Evolutionary conservation across 1,139 yeast species (phyloP).

Genomic region (Hanseniaspora sp.): DNA sequence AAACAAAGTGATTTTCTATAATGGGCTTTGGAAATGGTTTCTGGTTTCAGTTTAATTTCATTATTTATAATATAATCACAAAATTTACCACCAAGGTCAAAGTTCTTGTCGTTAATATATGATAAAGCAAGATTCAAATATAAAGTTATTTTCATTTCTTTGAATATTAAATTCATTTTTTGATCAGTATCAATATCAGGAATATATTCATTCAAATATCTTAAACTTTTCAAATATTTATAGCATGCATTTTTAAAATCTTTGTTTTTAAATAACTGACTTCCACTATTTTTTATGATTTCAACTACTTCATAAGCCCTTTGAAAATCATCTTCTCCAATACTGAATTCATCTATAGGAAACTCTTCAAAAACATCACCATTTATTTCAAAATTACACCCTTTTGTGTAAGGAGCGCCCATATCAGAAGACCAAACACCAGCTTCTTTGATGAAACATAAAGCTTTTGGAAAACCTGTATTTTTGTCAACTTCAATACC

Average conservation of each 20-base stretch:
- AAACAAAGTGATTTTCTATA: conserved; percentile 51
- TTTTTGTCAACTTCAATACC: conserved; percentile 38
- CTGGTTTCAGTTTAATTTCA: conserved; percentile 35
- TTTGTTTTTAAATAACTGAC: conserved; percentile 45
- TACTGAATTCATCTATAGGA: conserved; percentile 56
- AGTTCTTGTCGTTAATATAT: conserved; percentile 39
- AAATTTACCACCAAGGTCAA: conserved; percentile 39
- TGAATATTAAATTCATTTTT: conserved; percentile 40
- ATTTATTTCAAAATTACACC: conserved; percentile 49
- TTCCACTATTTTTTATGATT: conserved; percentile 57
- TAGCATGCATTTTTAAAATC: conserved; percentile 41
- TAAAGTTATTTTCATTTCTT: conserved; percentile 47
- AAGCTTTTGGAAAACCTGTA: conserved; percentile 36
- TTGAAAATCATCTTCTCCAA: conserved; percentile 48
- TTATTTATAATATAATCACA: conserved; percentile 39
- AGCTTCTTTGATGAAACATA: conserved; percentile 46
- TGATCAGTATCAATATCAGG: conserved; percentile 62
- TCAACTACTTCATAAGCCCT: conserved; percentile 41
- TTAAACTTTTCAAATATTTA: conserved; percentile 52
- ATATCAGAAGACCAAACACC: conserved; percentile 53
- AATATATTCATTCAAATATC: conserved; percentile 58
- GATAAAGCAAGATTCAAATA: conserved; percentile 52
- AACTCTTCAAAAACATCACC: conserved; percentile 65
- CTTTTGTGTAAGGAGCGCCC: conserved; percentile 48
- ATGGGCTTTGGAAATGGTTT: conserved; percentile 43